These are phyloP conservation scores for Caryopteris hybrid DNA, from an alignment of 305 asterid genomes.

Conservation along the genomic window DNA sequence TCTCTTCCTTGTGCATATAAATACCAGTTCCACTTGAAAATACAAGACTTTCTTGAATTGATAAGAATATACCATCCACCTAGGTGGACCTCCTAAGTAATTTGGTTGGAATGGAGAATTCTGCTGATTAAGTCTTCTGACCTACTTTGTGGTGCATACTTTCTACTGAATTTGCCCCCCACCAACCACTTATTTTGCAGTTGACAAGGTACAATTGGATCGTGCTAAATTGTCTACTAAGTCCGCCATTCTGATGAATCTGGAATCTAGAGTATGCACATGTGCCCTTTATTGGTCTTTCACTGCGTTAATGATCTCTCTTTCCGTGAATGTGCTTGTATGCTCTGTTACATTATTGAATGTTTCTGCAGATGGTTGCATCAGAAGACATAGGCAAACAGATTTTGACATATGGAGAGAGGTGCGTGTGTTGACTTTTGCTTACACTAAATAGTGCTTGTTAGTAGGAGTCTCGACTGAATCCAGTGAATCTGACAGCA, in stretches of 20 bases:
- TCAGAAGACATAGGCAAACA: slow-evolving; percentile 92
- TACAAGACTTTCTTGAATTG: background rate
- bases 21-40: background rate
- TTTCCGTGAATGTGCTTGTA: slow-evolving; percentile 5
- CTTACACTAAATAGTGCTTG: background rate
- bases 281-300: background rate
- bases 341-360: slow-evolving; percentile 16
- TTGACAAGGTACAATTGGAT: slow-evolving; percentile 51
- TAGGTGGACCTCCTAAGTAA: background rate
- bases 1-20: background rate
- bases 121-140: too few relatives aligned
- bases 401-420: slow-evolving; percentile 70
- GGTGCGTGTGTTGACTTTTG: slow-evolving; percentile 33
- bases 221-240: slow-evolving; percentile 77
- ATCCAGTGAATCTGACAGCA: background rate
- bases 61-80: background rate
- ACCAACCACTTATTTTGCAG: too few relatives aligned
- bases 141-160: too few relatives aligned
- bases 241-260: slow-evolving; percentile 83
- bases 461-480: background rate
- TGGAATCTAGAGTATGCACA: slow-evolving; percentile 74
- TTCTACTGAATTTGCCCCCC: too few relatives aligned
- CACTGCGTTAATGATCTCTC: background rate
- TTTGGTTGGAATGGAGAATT: too few relatives aligned
- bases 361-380: slow-evolving; percentile 59